Percentiles rank a stretch among this genome's conserved stretches.
Conservation (phyloP, 176 grass and related monocot species). For the Elymus sibiricus region DNA sequence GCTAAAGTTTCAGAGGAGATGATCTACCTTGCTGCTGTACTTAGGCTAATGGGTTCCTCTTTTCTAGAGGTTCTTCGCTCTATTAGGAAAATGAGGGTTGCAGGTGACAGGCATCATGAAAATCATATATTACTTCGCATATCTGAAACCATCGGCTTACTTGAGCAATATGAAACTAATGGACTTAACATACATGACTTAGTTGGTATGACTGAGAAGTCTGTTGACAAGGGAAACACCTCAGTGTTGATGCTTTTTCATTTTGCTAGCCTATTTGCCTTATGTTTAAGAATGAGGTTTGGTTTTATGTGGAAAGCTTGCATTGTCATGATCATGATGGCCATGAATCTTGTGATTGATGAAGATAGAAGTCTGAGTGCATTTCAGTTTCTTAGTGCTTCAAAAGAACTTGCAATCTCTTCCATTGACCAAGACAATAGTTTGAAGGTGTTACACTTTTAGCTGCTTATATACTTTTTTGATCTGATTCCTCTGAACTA, state of each 20-base stretch:
- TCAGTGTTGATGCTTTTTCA: constrained; percentile 42
- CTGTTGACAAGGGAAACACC: not conserved
- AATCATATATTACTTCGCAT: not conserved
- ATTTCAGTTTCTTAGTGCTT: constrained; percentile 20
- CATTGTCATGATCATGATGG: constrained; percentile 61
- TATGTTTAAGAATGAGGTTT: constrained; percentile 46
- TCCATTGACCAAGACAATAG: not conserved
- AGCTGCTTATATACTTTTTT: not conserved
- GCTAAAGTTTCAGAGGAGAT: constrained; percentile 31
- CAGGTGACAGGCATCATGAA: not conserved
- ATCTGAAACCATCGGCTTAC: constrained; percentile 4
- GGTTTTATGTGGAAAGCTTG: constrained; percentile 53
- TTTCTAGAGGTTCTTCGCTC: constrained; percentile 24
- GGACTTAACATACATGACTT: constrained; percentile 31
- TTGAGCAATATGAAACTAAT: constrained; percentile 29
- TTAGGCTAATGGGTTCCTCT: constrained; percentile 34
- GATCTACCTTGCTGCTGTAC: constrained; percentile 40
- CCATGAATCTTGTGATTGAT: constrained; percentile 50
- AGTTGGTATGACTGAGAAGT: constrained; percentile 1
- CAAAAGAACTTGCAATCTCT: constrained; percentile 4
- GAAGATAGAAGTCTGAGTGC: constrained; percentile 21
- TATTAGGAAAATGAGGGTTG: not conserved
- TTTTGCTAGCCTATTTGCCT: constrained; percentile 46
- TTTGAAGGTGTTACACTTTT: constrained; percentile 1
- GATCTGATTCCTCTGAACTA: not conserved